Conservation (phyloP, 1,284 basidiomycete genomes). For the Apiotrichum porosum region DNA sequence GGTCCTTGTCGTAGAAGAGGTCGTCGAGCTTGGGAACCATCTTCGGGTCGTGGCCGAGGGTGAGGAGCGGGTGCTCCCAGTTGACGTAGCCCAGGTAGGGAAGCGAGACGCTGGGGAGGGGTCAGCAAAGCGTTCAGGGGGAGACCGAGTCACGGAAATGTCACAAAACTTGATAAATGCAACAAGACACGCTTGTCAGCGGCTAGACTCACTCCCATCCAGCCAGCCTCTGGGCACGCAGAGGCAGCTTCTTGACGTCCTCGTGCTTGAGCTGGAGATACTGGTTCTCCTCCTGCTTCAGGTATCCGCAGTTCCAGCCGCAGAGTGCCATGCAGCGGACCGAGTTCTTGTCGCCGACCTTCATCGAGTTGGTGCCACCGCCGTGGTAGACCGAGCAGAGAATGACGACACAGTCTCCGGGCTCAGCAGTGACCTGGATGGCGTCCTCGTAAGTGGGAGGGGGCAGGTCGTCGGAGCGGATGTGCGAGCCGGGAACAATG, state of each 20-base stretch:
- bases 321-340: conserved; percentile 13
- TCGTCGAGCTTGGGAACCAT: conserved; percentile 15
- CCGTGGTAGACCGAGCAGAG: conserved; percentile 19
- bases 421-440: conserved; percentile 9
- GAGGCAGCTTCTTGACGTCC: conserved; percentile 13
- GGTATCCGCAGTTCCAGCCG: conserved; percentile 16
- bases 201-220: too few relatives aligned
- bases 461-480: conserved; percentile 17
- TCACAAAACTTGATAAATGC: too few relatives aligned
- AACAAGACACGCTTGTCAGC: too few relatives aligned
- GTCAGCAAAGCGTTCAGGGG: too few relatives aligned
- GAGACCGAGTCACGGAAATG: too few relatives aligned
- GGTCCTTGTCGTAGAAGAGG: conserved; percentile 20
- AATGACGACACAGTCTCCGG: conserved; percentile 19
- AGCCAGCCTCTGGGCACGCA: conserved; percentile 14
- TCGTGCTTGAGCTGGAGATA: conserved; percentile 17
- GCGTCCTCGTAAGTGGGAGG: conserved; percentile 17
- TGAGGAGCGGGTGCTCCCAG: conserved; percentile 16
- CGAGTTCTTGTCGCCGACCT: conserved; percentile 12
- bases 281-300: conserved; percentile 22
- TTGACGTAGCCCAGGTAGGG: conserved; percentile 20
- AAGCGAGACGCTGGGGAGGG: conserved; percentile 10
- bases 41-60: conserved; percentile 14
- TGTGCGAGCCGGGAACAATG: conserved; percentile 19
- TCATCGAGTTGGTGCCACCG: conserved; percentile 12